Evolutionary conservation across 2,329 filamentous ascomycete species (phyloP), one percentile per base, ranked within the genome.

Genomic region (Talaromyces atroroseus): DNA sequence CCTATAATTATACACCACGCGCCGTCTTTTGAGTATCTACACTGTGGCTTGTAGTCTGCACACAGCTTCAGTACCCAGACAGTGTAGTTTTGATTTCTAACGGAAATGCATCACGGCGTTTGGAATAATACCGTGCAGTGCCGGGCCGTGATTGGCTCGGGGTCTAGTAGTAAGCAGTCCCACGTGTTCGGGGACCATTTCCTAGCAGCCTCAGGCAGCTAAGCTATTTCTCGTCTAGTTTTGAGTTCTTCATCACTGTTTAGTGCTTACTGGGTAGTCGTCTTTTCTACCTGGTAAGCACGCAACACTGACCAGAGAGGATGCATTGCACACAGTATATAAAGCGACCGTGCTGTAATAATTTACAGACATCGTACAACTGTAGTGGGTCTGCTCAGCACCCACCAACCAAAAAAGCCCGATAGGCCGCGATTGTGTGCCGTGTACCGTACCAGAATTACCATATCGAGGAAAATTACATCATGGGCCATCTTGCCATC

Each of bases 131-230:
- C 14, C 11, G 14, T 16, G 5, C 32, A 36, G 32, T 36, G 32
- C 2, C 29, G 2, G 23, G 24, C 40, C 20, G 40, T 52, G 54
- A 56, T 56, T 56, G 54, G 54, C 40, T 56, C 54, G 54, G 54
- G 54, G 18, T 24, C 49, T 36, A 29, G 7, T 29, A 8, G n/a
- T 14, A 21, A 32, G 20, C 18, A n/a, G 26, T 40, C 44, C 48
- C 54, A 51, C 54, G 47, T 47, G 29, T 26, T 56, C 54, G 54
- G 54, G 10, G 54, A 56, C 54, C 54, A 56, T 51, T 12, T 23
- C n/a, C 20, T n/a, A 6, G 7, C 34, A 24, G 48, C 20, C 7
- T 26, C 5, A 23, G 3, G 38, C n/a, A 20, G 38, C 16, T 2
- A 7, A 10, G 6, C 11, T 29, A 29, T 29, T 26, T 8, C 8